These are phyloP conservation scores for Amesomyces nigricolor DNA, from an alignment of 2,329 filamentous ascomycete genomes.

Conservation along the genomic window DNA sequence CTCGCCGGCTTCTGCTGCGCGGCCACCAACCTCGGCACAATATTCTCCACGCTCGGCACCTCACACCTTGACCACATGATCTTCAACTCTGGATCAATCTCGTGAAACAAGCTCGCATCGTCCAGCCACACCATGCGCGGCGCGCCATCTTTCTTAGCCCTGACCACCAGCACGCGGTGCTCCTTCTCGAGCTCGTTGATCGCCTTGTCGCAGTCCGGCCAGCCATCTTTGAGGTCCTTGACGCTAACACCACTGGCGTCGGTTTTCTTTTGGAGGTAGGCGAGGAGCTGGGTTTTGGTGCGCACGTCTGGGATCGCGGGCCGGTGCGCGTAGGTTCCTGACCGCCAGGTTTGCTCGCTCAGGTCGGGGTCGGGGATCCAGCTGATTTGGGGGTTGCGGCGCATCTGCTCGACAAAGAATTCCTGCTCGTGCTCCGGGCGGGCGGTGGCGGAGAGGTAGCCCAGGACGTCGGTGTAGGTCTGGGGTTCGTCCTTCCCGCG, in stretches of 20 bases:
- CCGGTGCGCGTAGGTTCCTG: slow-evolving; percentile 73
- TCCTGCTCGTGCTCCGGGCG: slow-evolving; percentile 56
- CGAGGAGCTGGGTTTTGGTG: slow-evolving; percentile 69
- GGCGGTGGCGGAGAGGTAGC: slow-evolving; percentile 68
- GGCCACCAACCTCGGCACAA: slow-evolving; percentile 69
- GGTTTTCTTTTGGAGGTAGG: slow-evolving; percentile 72
- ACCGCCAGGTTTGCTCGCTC: slow-evolving; percentile 60
- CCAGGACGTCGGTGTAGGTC: slow-evolving; percentile 69
- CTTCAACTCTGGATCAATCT: slow-evolving; percentile 77
- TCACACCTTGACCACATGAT: slow-evolving; percentile 76
- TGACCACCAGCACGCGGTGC: slow-evolving; percentile 76
- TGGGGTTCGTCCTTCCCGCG: slow-evolving; percentile 66
- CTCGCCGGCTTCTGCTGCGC: slow-evolving; percentile 80
- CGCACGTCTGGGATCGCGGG: slow-evolving; percentile 77
- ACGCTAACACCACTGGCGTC: slow-evolving; percentile 77
- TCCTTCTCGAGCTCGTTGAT: slow-evolving; percentile 72
- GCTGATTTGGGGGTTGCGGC: slow-evolving; percentile 55
- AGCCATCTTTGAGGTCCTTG: slow-evolving; percentile 92
- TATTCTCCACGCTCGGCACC: slow-evolving; percentile 68
- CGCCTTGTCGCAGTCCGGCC: slow-evolving; percentile 75
- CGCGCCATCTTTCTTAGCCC: slow-evolving; percentile 87
- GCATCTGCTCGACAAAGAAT: slow-evolving; percentile 62
- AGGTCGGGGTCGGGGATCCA: slow-evolving; percentile 53
- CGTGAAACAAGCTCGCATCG: slow-evolving; percentile 68
- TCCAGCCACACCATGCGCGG: slow-evolving; percentile 86